Evolutionary conservation across 2,329 filamentous ascomycete species (phyloP), one percentile per base, ranked within the genome.

Genomic region (Alternaria viburni): DNA sequence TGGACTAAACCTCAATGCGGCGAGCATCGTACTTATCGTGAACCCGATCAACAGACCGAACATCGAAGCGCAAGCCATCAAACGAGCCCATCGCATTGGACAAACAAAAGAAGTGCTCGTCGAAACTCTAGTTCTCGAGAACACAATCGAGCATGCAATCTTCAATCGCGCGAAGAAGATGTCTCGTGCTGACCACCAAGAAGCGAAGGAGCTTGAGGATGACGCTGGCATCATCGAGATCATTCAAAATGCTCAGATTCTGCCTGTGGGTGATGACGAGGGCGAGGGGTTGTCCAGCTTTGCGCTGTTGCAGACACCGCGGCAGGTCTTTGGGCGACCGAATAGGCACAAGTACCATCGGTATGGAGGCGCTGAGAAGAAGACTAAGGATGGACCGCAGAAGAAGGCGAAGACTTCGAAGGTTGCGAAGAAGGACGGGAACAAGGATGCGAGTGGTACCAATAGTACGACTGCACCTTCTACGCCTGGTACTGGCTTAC

Each of bases 11-110:
- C 89, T 97, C 78, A 90, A 89, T 55, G 89, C 88, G 11, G 94
- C 94, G 1, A 96, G 91, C 5, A 85, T 95, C 3, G 90, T 98
- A 10, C 96, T 93, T 79, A 97, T 98, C 66, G 86, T 97, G 59
- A 95, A 91, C 67, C 94, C 95, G 0, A 92, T 97, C 12, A 90
- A 96, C 76, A 91, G 94, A 56, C 93, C 93, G 0, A 83, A 92
- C 67, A 86, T 97, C 1, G 92, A 97, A 77, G 93, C 92, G 2
- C 95, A 98, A 78, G 95, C 95, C 0, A 93, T 97, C 66, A 97
- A 96, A 64, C 90, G 95, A 74, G 93, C 92, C 0, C 91, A 96
- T 69, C 87, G 95, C 12, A 96, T 97, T 70, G 93, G 93, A 11
- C 94, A 97, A 77, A 89, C 82, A 0, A 90, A 87, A 63, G 87